Evolutionary conservation across 805 yeast species (phyloP), one percentile per base, ranked within the genome.

Genomic region (Candida berthetii): DNA sequence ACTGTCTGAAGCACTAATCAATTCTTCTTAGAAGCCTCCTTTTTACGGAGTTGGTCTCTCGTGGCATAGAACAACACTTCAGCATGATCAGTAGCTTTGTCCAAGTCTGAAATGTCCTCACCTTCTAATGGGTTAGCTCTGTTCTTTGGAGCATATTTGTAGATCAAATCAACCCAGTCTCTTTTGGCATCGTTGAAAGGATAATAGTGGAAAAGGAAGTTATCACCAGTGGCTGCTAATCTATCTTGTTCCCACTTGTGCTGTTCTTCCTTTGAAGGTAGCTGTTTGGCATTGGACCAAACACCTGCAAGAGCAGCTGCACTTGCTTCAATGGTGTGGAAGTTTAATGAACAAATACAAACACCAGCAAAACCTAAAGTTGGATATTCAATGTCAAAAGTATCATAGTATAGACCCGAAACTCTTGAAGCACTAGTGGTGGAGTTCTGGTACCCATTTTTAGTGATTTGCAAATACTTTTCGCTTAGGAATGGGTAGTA

Each of bases 301-400:
- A 72, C 69, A 16, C 80, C 80, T 10, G 80, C 76, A 37, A 75
- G 58, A 1, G 77, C 78, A 22, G 74, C 68, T 2, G 76, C 74
- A 35, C 65, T 55, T 4, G 69, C 62, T 50, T 75, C 81, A 38
- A 74, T 68, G 10, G 73, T 63, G 37, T 70, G 72, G 61, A 74
- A 74, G 48, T 71, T 69, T 36, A 72, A 48, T 0, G 72, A 63
- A 2, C 76, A 62, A 7, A 68, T 25, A 28, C 49, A 46, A 28
- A 57, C 44, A 3, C 76, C 78, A 16, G 66, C 54, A 41, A 71
- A 65, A 1, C 66, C 62, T 31, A 74, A 45, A 15, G 72, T 66
- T 4, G 76, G 75, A 47, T 72, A 74, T n/a, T 64, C 53, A 39
- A 63, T 59, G 37, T 65, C 60, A 43, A 74, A 68, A 7, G 69